Conservation (phyloP, 1,284 basidiomycete species). For the Moesziomyces antarcticus region DNA sequence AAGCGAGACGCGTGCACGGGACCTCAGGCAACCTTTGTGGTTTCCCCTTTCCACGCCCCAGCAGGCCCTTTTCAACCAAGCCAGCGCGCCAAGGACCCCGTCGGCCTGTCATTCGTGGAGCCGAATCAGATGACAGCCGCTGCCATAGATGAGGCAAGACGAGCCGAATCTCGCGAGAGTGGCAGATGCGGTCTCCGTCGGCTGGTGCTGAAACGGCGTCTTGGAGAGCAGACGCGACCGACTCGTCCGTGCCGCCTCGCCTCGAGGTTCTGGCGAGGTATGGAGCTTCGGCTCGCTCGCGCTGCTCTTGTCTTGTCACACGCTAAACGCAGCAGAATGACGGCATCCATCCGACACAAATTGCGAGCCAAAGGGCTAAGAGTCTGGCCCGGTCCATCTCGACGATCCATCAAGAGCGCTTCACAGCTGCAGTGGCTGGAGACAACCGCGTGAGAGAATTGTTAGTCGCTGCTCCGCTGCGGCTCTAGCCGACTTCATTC, state of each 20-base stretch:
- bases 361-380: too few relatives aligned
- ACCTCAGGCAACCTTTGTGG: neutral
- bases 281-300: neutral
- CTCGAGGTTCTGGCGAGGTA: neutral
- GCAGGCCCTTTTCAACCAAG: neutral
- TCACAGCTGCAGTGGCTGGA: neutral
- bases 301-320: neutral
- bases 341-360: too few relatives aligned
- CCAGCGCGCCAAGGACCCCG: neutral
- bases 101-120: neutral
- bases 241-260: neutral
- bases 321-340: neutral
- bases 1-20: conserved; percentile 20
- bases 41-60: neutral
- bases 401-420: too few relatives aligned
- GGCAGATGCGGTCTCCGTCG: neutral
- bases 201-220: neutral
- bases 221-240: neutral
- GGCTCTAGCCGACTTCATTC: neutral
- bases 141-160: neutral
- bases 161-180: too few relatives aligned
- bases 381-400: too few relatives aligned
- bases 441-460: neutral
- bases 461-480: neutral
- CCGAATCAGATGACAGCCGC: neutral